phyloP scores from a whole-genome alignment of 1,284 basidiomycete genomes.

The Fistulinella cinereoalba region DNA sequence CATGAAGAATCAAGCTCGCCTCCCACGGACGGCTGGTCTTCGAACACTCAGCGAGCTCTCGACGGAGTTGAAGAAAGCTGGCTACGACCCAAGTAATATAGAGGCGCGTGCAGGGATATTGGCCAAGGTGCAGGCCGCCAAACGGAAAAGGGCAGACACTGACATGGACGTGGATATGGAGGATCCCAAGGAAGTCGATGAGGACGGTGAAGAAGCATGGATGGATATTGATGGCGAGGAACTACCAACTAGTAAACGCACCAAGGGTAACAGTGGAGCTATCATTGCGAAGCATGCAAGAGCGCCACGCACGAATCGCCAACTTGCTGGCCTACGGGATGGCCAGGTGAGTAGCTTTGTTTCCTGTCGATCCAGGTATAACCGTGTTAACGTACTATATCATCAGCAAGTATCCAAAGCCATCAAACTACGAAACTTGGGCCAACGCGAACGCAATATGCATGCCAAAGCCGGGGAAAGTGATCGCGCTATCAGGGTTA shows the following conservation, averaged over 20 bases:
- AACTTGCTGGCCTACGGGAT: slow-evolving; percentile 77
- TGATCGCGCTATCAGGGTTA: slow-evolving; percentile 76
- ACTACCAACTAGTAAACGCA: slow-evolving; percentile 52
- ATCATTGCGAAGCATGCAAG: slow-evolving; percentile 50
- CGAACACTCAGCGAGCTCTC: slow-evolving; percentile 89
- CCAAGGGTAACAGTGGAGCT: slow-evolving; percentile 61
- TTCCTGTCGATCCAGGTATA: neutral
- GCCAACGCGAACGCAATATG: slow-evolving; percentile 82
- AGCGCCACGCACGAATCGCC: slow-evolving; percentile 68
- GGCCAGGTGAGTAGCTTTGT: slow-evolving; percentile 49
- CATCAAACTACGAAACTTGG: slow-evolving; percentile 76
- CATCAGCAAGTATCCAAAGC: slow-evolving; percentile 76
- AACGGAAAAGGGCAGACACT: slow-evolving; percentile 65
- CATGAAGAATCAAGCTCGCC: slow-evolving; percentile 79
- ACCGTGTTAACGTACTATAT: neutral
- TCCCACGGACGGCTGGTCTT: slow-evolving; percentile 84
- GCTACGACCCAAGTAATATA: slow-evolving; percentile 86
- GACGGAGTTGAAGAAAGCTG: slow-evolving; percentile 77
- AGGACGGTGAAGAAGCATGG: slow-evolving; percentile 43
- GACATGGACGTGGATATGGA: slow-evolving; percentile 54
- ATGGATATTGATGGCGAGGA: slow-evolving; percentile 73
- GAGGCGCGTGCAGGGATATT: slow-evolving; percentile 85
- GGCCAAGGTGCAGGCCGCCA: slow-evolving; percentile 72
- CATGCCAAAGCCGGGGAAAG: slow-evolving; percentile 87
- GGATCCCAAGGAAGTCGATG: slow-evolving; percentile 46